phyloP scores from a whole-genome alignment of 1,284 basidiomycete genomes.

The Cronartium quercuum region DNA sequence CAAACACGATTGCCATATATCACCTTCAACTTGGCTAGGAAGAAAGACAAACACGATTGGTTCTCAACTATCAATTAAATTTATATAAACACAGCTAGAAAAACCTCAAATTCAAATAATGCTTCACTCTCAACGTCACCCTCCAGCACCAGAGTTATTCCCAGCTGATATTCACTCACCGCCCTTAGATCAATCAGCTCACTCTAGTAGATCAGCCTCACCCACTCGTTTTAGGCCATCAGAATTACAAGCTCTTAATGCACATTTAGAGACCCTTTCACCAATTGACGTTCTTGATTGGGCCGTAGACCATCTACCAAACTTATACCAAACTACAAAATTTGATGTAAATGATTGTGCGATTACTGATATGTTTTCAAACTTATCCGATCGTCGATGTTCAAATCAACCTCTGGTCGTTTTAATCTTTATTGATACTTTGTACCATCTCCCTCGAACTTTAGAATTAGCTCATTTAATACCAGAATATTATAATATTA shows the following conservation, averaged over 20 bases:
- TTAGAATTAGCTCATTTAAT: constrained; percentile 77
- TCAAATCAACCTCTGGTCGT: constrained; percentile 51
- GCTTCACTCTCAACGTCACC: neutral
- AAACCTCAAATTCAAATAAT: neutral
- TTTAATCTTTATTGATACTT: constrained; percentile 83
- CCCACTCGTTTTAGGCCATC: neutral
- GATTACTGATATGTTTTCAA: constrained; percentile 83
- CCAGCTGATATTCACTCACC: neutral
- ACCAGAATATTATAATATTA: constrained; percentile 65
- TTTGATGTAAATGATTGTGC: constrained; percentile 66
- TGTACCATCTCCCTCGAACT: constrained; percentile 94
- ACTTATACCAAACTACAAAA: constrained; percentile 72
- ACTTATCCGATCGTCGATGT: constrained; percentile 56
- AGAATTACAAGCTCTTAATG: constrained; percentile 57
- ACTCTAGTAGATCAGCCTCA: neutral
- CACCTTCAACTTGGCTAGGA: no score
- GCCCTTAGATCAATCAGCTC: neutral
- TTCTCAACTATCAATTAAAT: no score
- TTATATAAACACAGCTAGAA: no score
- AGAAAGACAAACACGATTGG: no score
- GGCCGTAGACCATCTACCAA: constrained; percentile 70
- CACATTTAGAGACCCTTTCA: constrained; percentile 61
- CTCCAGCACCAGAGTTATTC: neutral
- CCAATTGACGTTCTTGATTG: constrained; percentile 77
- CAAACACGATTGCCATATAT: no score